Conservation (phyloP, 371 early-diverging fungal species). For the Conidiobolus incongruus region DNA sequence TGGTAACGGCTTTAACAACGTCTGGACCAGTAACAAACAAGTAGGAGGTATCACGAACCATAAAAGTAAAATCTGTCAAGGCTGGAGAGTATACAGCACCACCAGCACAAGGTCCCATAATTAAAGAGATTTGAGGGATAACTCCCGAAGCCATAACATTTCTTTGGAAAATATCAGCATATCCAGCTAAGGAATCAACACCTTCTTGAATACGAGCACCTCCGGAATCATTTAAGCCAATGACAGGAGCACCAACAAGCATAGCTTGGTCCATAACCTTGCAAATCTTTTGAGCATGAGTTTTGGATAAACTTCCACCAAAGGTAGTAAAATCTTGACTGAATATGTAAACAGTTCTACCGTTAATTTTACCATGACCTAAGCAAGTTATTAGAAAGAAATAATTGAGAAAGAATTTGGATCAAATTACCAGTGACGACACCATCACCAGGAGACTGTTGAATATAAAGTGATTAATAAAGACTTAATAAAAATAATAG, state of each 20-base stretch:
- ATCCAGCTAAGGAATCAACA: slow-evolving; percentile 87
- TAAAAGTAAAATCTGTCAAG: slow-evolving; percentile 87
- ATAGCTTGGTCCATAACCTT: slow-evolving; percentile 93
- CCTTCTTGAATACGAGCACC: slow-evolving; percentile 97
- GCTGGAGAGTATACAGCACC: slow-evolving; percentile 96
- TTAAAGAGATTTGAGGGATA: slow-evolving; percentile 82
- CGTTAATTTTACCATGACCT: slow-evolving; percentile 77
- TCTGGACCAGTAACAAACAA: slow-evolving; percentile 95
- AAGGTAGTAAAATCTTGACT: slow-evolving; percentile 87
- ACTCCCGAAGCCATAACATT: slow-evolving; percentile 89
- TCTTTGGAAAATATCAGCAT: slow-evolving; percentile 88
- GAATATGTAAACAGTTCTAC: slow-evolving; percentile 78
- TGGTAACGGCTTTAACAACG: slow-evolving; percentile 88
- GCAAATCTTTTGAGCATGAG: slow-evolving; percentile 80
- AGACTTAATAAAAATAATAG: neutral
- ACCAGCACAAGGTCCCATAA: slow-evolving; percentile 95
- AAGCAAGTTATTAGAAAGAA: neutral
- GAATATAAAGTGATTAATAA: neutral
- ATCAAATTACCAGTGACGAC: slow-evolving; percentile 49
- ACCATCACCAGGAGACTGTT: slow-evolving; percentile 73
- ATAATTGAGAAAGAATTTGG: neutral
- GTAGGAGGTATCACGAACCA: slow-evolving; percentile 90
- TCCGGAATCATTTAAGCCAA: slow-evolving; percentile 91
- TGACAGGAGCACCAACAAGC: slow-evolving; percentile 80
- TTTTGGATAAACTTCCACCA: slow-evolving; percentile 77